Base-by-base conservation (phyloP, 495 filamentous ascomycete genomes). In the Polyplosphaeria fusca region DNA sequence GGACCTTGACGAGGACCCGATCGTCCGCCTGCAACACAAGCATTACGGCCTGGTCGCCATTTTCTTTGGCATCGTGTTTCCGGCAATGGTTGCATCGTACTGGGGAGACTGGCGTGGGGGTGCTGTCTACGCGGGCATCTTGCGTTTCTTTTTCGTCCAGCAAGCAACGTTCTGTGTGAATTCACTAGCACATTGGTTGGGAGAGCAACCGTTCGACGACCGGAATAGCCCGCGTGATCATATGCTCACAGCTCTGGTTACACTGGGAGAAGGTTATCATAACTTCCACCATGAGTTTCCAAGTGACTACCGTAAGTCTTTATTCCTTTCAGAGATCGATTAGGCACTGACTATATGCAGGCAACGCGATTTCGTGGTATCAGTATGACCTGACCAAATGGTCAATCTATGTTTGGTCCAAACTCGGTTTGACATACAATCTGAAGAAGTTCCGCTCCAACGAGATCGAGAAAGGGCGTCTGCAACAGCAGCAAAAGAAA, bases 271-370 rank as follows among this genome's bases (percentile, higher is more conserved):
- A 72, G 92, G 92, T 45, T 97, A 97, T 77, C 91, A 96, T 81
- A 95, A 95, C 77, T 97, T 97, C 83, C 92, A 97, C 78, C 92
- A 97, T 79, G 92, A 97, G 70, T 97, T 97, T 76, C 92, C 92
- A 50, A 92, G 88, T n/a, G 92, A 97, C 71, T 96, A 95, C 85
- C 89, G 47, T 37, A 50, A 37, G 47, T 50, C 11, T 22, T 22
- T 4, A 18, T 22, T 24, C 2, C 26, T 20, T 37, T 22, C 5
- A 50, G 1, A n/a, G n/a, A n/a, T n/a, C n/a, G n/a, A n/a, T n/a
- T n/a, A n/a, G n/a, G n/a, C n/a, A n/a, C n/a, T n/a, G n/a, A 3
- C 47, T 50, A 7, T 37, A 50, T 3, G 4, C 18, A 45, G 42
- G 92, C 70, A 97, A 97, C 73, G 92, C 91, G 44, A 93, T 97